Percentiles rank a stretch among this genome's conserved stretches.
These are phyloP conservation scores for Cercophora sp. DNA, from an alignment of 495 filamentous ascomycete species.

Conservation along the genomic window DNA sequence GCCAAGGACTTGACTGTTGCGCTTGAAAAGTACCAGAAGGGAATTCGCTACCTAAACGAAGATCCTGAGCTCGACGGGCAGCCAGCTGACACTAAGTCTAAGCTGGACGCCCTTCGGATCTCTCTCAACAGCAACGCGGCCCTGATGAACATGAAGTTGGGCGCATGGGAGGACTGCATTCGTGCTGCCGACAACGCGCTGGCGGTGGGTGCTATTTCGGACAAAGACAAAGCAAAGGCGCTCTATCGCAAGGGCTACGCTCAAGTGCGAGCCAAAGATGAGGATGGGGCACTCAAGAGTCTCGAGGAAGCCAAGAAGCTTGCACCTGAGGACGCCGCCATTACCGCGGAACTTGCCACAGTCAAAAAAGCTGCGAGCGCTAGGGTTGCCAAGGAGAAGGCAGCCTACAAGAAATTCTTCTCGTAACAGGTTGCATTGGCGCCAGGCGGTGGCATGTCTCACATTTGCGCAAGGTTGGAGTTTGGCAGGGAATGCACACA, in stretches of 20 bases:
- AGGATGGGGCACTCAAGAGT: slow-evolving; percentile 75
- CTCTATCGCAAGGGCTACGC: slow-evolving; percentile 78
- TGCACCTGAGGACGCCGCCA: slow-evolving; percentile 70
- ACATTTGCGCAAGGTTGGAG: not conserved
- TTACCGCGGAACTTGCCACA: slow-evolving; percentile 66
- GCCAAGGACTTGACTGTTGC: slow-evolving; percentile 61
- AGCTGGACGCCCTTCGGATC: slow-evolving; percentile 60
- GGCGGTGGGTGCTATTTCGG: slow-evolving; percentile 56
- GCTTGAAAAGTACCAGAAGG: slow-evolving; percentile 96
- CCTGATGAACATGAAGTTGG: slow-evolving; percentile 70
- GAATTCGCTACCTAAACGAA: slow-evolving; percentile 89
- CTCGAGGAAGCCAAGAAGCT: slow-evolving; percentile 72
- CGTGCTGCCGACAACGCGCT: slow-evolving; percentile 71
- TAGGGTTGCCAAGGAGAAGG: slow-evolving; percentile 80
- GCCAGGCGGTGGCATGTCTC: not conserved
- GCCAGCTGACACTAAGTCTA: slow-evolving; percentile 57
- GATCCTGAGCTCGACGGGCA: slow-evolving; percentile 71
- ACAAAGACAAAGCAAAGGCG: slow-evolving; percentile 84
- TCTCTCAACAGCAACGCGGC: slow-evolving; percentile 41
- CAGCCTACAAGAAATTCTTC: slow-evolving; percentile 86
- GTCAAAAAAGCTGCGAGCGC: slow-evolving; percentile 73
- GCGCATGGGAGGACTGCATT: slow-evolving; percentile 63
- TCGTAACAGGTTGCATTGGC: slow-evolving; percentile 15
- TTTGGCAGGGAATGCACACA: not conserved
- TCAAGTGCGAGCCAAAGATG: slow-evolving; percentile 69